Base-by-base conservation (phyloP, 352 stramenopile species). In the Globisporangium megalacanthum region DNA sequence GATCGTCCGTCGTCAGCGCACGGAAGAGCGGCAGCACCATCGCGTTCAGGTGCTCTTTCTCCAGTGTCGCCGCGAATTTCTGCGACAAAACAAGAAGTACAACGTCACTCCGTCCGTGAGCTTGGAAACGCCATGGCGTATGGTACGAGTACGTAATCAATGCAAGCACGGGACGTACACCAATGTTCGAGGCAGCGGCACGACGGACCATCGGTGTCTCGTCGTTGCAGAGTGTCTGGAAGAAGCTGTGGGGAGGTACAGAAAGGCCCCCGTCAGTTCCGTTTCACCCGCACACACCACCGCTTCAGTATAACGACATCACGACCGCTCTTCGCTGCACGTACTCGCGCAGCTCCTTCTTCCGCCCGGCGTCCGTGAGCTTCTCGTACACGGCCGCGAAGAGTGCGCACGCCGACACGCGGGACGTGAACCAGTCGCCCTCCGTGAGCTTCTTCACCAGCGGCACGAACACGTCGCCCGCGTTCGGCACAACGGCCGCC, bases 1-100 rank as follows among this genome's bases (percentile, higher is more conserved):
- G 91, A 63, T 98, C 92, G 69, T 98, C 94, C 22, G 72, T 70
- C 56, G 86, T 96, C 29, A 98, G 71, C 37, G 82, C 71, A 51
- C 92, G 89, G 72, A 96, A 97, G 17, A 96, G 79, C 36, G 86
- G 88, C 42, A 97, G 58, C 37, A 94, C 73, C 48, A 88, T 64
- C 54, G 58, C 67, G 14, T 72, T 65, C 57, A 93, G 64, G 51
- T 90, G 72, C 54, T 92, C 82, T 61, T 88, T 88, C 67, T 92
- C 80, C 64, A 93, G 70, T 0, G 71, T 75, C 13, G 61, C 68
- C 7, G 80, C 83, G 53, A 93, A 77, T 77, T 92, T 92, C 73
- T 79, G 52, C 2, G n/a, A n/a, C n/a, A n/a, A n/a, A n/a, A n/a
- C n/a, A n/a, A n/a, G n/a, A n/a, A n/a, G n/a, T n/a, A n/a, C n/a